Conservation (phyloP, 768 basidiomycete genomes). For the Rhodotorula taiwanensis region DNA sequence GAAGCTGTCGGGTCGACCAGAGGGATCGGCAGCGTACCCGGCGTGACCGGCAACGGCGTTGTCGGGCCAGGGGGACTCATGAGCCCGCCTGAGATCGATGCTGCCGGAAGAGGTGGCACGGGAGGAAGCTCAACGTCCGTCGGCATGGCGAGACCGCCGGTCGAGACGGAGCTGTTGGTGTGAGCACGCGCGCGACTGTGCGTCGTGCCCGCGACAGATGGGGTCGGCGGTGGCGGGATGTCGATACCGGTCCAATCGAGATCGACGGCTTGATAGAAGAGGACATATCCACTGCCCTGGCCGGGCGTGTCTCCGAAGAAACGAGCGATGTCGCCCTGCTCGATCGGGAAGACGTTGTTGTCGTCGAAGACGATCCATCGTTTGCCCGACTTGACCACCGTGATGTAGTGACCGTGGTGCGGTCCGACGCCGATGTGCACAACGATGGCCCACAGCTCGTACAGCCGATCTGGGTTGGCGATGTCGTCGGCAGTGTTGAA, state of each 20-base stretch:
- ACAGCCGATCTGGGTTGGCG: slow-evolving; percentile 82
- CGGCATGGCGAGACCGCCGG: background rate
- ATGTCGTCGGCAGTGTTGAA: slow-evolving; percentile 96
- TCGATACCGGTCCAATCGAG: slow-evolving; percentile 21
- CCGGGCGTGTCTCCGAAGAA: slow-evolving; percentile 80
- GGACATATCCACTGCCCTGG: slow-evolving; percentile 83
- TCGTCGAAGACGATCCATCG: slow-evolving; percentile 93
- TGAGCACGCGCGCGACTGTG: background rate
- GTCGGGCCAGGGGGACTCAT: background rate
- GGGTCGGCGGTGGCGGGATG: slow-evolving; percentile 3
- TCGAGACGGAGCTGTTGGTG: slow-evolving; percentile 22
- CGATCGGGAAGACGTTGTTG: slow-evolving; percentile 78
- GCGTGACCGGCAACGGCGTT: background rate
- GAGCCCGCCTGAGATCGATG: background rate
- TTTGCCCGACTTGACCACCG: slow-evolving; percentile 74
- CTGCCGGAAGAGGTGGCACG: slow-evolving; percentile 20
- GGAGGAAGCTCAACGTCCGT: slow-evolving; percentile 9
- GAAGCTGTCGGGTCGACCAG: slow-evolving; percentile 15
- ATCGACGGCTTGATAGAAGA: slow-evolving; percentile 92
- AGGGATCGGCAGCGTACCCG: background rate
- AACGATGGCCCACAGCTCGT: slow-evolving; percentile 90
- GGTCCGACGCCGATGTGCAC: slow-evolving; percentile 98
- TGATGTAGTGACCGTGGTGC: slow-evolving; percentile 97
- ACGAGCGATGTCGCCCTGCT: slow-evolving; percentile 79
- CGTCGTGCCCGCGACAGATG: background rate